Base-by-base conservation (phyloP, 2,329 filamentous ascomycete species). In the Pestalotiopsis sp. region DNA sequence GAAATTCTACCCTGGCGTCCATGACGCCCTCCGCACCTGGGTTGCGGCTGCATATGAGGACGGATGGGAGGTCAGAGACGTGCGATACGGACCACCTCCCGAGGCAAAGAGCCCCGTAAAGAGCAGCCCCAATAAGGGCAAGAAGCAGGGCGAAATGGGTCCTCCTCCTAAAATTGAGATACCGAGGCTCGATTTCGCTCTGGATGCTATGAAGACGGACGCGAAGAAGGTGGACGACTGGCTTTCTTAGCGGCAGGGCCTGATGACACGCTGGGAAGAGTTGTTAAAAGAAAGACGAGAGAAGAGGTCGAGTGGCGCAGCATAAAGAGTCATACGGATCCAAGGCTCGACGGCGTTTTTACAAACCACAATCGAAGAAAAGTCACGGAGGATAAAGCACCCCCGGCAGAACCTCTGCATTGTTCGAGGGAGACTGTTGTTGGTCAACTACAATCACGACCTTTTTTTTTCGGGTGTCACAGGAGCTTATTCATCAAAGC, bases 1-100 rank as follows among this genome's bases (percentile, higher is more conserved):
- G 80, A 98, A 98, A 79, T 97, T 98, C 79, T 98, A 99, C 78
- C 92, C 93, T 2, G 90, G 92, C 63, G 93, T 99, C 3, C 96
- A 99, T 78, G 93, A 95, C 74, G 94, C 91, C 2, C 85, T 98
- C 71, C 90, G 92, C 67, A 95, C 93, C 6, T 99, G 95, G 95
- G 92, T 98, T 20, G 91, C 91, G 0, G 96, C 95, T 0, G 95
- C 94, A 0, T 86, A 85, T 36, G 94, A 95, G 70, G 96, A 99
- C 80, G 93, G 90, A 60, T 99, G 96, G 95, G 90, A 94, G 64
- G 91, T 94, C 58, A 87, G 87, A 66, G 90, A 92, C 75, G 95
- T 98, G 27, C 86, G 95, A 66, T 93, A 92, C 79, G 93, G 93
- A 0, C 90, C 90, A 56, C 81, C 83, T 1, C 75, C 83, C 5